Conservation (phyloP, 2,329 filamentous ascomycete species). For the Lachnellula hyalina region DNA sequence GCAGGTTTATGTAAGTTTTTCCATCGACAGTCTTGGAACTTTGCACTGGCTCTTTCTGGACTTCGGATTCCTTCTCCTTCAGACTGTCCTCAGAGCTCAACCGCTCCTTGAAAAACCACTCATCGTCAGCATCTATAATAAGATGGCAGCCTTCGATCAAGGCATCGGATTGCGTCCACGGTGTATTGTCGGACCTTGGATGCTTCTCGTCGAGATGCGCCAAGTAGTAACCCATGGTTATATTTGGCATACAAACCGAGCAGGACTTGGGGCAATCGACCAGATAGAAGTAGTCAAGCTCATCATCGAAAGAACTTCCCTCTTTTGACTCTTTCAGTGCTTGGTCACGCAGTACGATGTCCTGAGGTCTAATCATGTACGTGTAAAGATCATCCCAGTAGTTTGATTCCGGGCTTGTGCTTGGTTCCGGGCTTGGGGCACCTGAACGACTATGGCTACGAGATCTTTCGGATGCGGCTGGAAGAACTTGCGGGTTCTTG, state of each 20-base stretch:
- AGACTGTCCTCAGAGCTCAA: not conserved
- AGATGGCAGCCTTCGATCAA: not conserved
- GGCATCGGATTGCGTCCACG: not conserved
- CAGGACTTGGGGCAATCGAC: not conserved
- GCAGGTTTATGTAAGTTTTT: no score
- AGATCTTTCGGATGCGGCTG: no score
- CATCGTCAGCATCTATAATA: not conserved
- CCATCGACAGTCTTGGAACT: no score
- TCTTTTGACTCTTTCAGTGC: no score
- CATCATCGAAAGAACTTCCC: no score
- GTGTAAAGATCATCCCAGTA: no score
- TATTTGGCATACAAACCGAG: not conserved
- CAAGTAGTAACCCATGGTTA: not conserved
- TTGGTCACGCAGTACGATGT: no score
- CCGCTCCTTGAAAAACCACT: not conserved
- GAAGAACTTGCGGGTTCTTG: no score
- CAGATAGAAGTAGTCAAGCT: not conserved
- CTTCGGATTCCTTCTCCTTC: not conserved
- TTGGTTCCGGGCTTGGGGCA: no score
- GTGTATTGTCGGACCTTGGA: not conserved
- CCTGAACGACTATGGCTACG: no score
- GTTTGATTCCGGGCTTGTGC: no score
- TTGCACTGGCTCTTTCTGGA: not conserved
- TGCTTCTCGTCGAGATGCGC: not conserved
- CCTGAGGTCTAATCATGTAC: no score